These are phyloP conservation scores for Dunaliella primolecta DNA, from an alignment of 139 green algal genomes.

Conservation along the genomic window DNA sequence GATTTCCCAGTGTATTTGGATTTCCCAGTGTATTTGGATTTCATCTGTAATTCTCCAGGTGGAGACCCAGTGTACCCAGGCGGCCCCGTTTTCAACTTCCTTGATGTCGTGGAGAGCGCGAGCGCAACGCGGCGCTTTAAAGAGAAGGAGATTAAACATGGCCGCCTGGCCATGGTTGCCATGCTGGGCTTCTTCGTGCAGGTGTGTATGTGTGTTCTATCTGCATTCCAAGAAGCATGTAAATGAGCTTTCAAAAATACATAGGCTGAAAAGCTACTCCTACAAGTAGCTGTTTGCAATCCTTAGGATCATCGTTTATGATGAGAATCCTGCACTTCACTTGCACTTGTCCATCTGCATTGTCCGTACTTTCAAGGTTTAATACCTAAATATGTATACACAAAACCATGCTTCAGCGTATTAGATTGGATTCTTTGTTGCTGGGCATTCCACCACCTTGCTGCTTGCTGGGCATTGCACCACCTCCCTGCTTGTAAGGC, in stretches of 20 bases:
- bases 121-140: slow-evolving; percentile 23
- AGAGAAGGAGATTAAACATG: slow-evolving; percentile 51
- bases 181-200: slow-evolving; percentile 43
- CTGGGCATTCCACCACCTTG: too few relatives aligned
- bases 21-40: slow-evolving; percentile 62
- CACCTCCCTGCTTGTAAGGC: neutral
- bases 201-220: slow-evolving; percentile 7
- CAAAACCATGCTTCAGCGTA: too few relatives aligned
- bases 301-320: too few relatives aligned
- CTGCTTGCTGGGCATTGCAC: neutral
- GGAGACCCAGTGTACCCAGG: slow-evolving; percentile 63
- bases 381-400: too few relatives aligned
- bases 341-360: too few relatives aligned
- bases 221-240: too few relatives aligned
- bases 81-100: slow-evolving; percentile 69
- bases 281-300: too few relatives aligned
- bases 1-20: slow-evolving; percentile 63
- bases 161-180: slow-evolving; percentile 51
- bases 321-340: too few relatives aligned
- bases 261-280: too few relatives aligned
- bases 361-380: too few relatives aligned
- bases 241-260: too few relatives aligned
- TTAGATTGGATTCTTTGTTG: too few relatives aligned
- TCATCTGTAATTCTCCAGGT: slow-evolving; percentile 56
- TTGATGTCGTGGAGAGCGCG: slow-evolving; percentile 23